A percentile compares a stretch with the other conserved stretches of the same genome.
Conservation (phyloP, 495 filamentous ascomycete genomes). For the Xylaria nigripes region DNA sequence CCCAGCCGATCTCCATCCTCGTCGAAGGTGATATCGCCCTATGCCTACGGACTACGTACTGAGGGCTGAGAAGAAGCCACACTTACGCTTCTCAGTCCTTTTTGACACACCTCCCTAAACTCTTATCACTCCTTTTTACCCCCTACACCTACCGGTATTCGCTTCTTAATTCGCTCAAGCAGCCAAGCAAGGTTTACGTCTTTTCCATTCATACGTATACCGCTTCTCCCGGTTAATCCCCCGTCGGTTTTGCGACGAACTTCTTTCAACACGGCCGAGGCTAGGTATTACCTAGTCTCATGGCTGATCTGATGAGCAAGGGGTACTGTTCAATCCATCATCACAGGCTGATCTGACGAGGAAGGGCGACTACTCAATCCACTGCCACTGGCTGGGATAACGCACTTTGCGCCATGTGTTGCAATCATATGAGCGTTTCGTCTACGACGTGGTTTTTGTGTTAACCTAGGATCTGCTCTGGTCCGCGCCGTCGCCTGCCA, state of each 20-base stretch:
- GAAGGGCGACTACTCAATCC: conserved; percentile 11
- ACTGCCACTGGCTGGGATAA: conserved; percentile 5
- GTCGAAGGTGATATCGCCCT: no score
- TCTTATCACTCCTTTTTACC: no score
- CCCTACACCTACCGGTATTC: no score
- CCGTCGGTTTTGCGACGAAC: not conserved
- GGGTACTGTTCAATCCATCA: no score
- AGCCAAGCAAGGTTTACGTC: no score
- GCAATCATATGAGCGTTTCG: conserved; percentile 16
- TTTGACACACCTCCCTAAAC: no score
- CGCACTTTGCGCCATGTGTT: conserved; percentile 19
- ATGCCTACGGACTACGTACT: no score
- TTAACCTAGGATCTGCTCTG: conserved; percentile 11
- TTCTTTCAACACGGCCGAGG: not conserved
- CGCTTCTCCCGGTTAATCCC: not conserved
- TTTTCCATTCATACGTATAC: no score
- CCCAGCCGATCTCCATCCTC: not conserved
- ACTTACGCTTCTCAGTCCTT: no score
- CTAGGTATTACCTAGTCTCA: not conserved
- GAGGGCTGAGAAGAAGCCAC: not conserved
- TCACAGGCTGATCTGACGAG: not conserved
- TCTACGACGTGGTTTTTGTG: conserved; percentile 21
- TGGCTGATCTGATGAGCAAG: not conserved
- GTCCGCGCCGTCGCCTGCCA: not conserved
- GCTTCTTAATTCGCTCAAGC: no score